Base-by-base conservation (phyloP, 345 rosid genomes). In the Populus alba region DNA sequence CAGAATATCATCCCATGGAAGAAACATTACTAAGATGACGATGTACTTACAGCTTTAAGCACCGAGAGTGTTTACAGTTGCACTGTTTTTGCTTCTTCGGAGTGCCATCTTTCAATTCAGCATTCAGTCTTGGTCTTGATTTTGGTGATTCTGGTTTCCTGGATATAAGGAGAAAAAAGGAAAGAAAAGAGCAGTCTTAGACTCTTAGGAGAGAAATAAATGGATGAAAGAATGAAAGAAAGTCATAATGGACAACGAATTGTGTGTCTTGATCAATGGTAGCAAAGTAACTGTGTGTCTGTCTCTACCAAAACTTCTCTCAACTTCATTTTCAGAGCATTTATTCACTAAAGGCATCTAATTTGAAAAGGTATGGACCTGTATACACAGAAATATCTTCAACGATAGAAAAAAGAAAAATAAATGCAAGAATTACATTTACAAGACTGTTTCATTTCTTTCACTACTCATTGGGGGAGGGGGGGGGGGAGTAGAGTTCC, bases 41-140 rank as follows among this genome's bases (percentile, higher is more conserved):
- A 81, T 70, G 77, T 65, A 86, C 98, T 84, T 86, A 95, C 99
- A 95, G 81, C 87, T 97, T 97, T 90, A 97, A 89, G 89, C 98
- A 94, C 45, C 95, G 97, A 4, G 98, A 97, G 83, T 97, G 99
- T 85, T 92, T 94, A 80, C 99, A 97, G 81, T 97, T 97, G 77
- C 98, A 97, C 84, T 94, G 98, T 73, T 94, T 97, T 79, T 90
- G 95, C 89, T 92, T 97, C 85, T 92, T 95, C 49, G 98, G 97
- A 57, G 98, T 91, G 66, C 92, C 91, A 75, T 97, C 99, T 87
- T 94, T 94, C 41, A 84, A 82, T 72, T 94, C 99, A 77, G 79
- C 81, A 69, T 73, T 86, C 39, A 93, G 76, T 81, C 95, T 89
- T 66, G 93, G 74, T 83, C 90, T 92, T 53, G 93, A 77, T 76